Percentiles rank a stretch among this genome's conserved stretches.
phyloP scores from a whole-genome alignment of 1,139 yeast genomes.

The Pneumocystis jirovecii region DNA sequence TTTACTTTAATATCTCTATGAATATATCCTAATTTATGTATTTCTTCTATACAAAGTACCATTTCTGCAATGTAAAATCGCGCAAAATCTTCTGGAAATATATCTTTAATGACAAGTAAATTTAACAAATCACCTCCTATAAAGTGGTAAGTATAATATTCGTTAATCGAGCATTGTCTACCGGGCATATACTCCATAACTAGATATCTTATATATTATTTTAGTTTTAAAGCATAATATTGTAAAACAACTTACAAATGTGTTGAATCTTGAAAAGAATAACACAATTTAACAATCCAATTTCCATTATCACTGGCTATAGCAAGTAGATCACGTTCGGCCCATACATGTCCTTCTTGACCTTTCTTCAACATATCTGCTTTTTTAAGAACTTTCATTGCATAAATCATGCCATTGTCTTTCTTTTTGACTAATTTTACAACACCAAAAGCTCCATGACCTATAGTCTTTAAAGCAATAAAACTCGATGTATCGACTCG shows the following conservation, averaged over 20 bases:
- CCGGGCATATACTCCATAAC: conserved; percentile 98
- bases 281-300: conserved; percentile 8
- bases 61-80: conserved; percentile 69
- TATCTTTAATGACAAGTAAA: conserved; percentile 60
- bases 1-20: conserved; percentile 56
- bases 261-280: conserved; percentile 28
- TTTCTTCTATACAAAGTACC: conserved; percentile 70
- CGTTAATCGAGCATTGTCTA: not conserved
- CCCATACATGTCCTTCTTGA: conserved; percentile 51
- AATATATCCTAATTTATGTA: conserved; percentile 69
- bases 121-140: conserved; percentile 59
- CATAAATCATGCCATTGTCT: conserved; percentile 6
- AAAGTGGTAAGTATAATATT: conserved; percentile 30
- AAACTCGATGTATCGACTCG: conserved; percentile 6
- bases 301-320: conserved; percentile 7
- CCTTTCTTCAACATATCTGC: conserved; percentile 10
- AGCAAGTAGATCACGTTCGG: conserved; percentile 21
- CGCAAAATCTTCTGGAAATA: conserved; percentile 70
- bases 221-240: conserved; percentile 93
- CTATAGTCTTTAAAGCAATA: conserved; percentile 7
- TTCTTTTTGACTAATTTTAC: conserved; percentile 8
- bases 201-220: conserved; percentile 53
- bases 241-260: conserved; percentile 86
- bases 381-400: conserved; percentile 11
- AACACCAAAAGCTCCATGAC: conserved; percentile 12